Base-by-base conservation (phyloP, 1,139 yeast species). In the Suhomyces ambrosiae region DNA sequence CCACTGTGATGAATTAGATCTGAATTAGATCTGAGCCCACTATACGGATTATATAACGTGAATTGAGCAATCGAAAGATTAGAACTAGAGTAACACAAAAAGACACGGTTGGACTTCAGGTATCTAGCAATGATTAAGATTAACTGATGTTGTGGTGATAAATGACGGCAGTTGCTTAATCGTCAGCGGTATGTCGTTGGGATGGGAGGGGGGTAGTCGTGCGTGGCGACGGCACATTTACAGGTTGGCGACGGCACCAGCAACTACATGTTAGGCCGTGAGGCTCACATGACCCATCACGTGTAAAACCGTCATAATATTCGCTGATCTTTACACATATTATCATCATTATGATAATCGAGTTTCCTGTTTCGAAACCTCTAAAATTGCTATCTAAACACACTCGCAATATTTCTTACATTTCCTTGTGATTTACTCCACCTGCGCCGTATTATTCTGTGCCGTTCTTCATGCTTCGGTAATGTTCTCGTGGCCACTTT, bases 161-260 rank as follows among this genome's bases (percentile, higher is more conserved):
- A 16, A n/a, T n/a, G 24, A 17, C 17, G 8, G 8, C 19, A 26
- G 29, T 32, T 38, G 36, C 38, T 38, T 32, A 17, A 32, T 22
- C 29, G 36, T 25, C 35, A 32, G 28, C 21, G 7, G 8, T 18
- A 18, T 17, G 34, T 27, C 28, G 42, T 35, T 38, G 42, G 28
- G 38, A 33, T 33, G 37, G 27, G 41, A 33, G 41, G 38, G n/a
- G 37, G 32, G 35, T 16, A 25, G 42, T 38, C 42, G 42, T 38
- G 42, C 33, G 23, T 16, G 18, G 27, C 14, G 13, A 12, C 21
- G 27, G 24, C 25, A 10, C n/a, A 23, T 23, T 18, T 30, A 32
- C 35, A 27, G 26, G 35, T 18, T 18, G 21, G n/a, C 6, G 6
- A 5, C 10, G 25, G 25, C 25, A 23, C 23, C 23, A 9, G 5